These are phyloP conservation scores for Sporothrix curviconia DNA, from an alignment of 2,329 filamentous ascomycete genomes.

Conservation along the genomic window DNA sequence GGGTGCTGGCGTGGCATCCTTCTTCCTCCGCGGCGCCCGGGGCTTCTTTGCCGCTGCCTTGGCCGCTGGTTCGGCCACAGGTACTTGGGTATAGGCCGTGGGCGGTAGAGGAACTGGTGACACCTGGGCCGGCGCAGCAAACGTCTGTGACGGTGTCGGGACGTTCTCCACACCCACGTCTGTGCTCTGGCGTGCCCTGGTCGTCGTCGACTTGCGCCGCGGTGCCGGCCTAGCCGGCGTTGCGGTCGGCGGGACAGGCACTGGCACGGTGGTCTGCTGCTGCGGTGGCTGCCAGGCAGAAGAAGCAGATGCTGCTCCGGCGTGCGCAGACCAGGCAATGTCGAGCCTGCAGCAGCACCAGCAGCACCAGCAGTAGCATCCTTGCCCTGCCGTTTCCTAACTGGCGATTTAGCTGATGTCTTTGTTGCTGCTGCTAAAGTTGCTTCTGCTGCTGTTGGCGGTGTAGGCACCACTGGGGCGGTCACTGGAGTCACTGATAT, in stretches of 20 bases:
- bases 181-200: not conserved
- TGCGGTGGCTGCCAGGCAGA: not conserved
- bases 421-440: not conserved
- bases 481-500: no score
- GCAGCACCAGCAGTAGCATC: not conserved
- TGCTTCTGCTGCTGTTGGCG: not conserved
- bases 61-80: not conserved
- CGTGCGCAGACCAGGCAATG: not conserved
- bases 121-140: not conserved
- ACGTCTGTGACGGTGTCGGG: not conserved
- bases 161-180: not conserved
- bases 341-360: no score
- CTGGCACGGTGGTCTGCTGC: not conserved
- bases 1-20: not conserved
- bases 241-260: not conserved
- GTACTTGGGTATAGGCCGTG: not conserved
- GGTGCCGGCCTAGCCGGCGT: not conserved
- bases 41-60: slow-evolving; percentile 1
- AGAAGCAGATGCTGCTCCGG: not conserved
- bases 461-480: not conserved
- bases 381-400: not conserved
- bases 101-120: not conserved
- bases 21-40: slow-evolving; percentile 1
- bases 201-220: slow-evolving; percentile 1
- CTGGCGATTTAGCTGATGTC: not conserved